Conservation (phyloP, 148 eudicot species). For the Silene uniflora region DNA sequence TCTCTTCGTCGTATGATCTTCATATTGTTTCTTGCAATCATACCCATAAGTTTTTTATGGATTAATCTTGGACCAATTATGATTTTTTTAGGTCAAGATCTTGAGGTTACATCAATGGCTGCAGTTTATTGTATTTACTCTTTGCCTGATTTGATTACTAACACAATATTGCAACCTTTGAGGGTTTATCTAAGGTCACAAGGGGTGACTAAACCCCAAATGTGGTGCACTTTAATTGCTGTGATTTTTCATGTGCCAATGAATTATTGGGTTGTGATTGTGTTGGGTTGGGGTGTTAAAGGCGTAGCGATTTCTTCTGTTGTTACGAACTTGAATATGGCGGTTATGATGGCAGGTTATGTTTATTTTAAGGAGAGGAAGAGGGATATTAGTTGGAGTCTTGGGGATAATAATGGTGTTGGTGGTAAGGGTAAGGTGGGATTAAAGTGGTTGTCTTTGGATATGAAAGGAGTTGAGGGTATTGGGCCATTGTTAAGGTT, state of each 20-base stretch:
- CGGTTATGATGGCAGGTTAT: constrained; percentile 60
- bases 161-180: constrained; percentile 70
- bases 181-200: constrained; percentile 89
- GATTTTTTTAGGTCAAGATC: constrained; percentile 74
- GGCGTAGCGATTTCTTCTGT: constrained; percentile 85
- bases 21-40: constrained; percentile 52
- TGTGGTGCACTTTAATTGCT: constrained; percentile 74
- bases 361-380: constrained; percentile 46
- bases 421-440: constrained; percentile 23
- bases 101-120: constrained; percentile 69
- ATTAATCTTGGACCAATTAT: constrained; percentile 61
- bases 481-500: constrained; percentile 50
- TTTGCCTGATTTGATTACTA: constrained; percentile 71
- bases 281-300: constrained; percentile 46
- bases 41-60: constrained; percentile 76
- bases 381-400: constrained; percentile 5
- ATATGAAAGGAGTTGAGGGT: constrained; percentile 34
- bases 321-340: constrained; percentile 73
- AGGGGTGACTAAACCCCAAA: constrained; percentile 75
- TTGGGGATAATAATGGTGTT: too few species aligned
- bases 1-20: constrained; percentile 78
- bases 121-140: constrained; percentile 67
- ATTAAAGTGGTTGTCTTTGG: constrained; percentile 29
- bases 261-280: constrained; percentile 56
- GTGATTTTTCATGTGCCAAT: constrained; percentile 75